phyloP scores from a whole-genome alignment of 805 yeast species.

The Cyberlindnera subsufficiens region DNA sequence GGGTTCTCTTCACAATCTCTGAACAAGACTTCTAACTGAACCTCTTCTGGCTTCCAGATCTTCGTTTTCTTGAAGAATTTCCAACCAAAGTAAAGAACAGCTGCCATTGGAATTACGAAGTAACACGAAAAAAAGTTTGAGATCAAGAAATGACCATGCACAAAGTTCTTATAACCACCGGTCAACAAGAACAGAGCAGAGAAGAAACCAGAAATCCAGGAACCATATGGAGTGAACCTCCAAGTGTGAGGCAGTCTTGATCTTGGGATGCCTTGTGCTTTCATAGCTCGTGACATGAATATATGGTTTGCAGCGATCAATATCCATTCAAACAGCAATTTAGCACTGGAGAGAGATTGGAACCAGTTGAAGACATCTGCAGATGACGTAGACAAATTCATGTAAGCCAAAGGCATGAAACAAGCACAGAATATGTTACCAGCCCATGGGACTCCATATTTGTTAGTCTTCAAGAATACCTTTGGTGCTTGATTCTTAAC shows the following conservation, averaged over 20 bases:
- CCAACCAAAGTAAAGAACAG: constrained; percentile 27
- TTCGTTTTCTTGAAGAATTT: constrained; percentile 28
- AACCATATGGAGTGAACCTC: constrained; percentile 20
- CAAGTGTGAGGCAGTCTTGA: constrained; percentile 15
- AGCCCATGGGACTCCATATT: constrained; percentile 29
- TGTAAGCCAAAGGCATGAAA: constrained; percentile 34
- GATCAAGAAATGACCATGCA: constrained; percentile 25
- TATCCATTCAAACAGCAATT: constrained; percentile 28
- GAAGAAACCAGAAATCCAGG: constrained; percentile 28
- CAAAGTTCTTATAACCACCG: constrained; percentile 31
- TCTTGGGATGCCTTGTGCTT: constrained; percentile 29
- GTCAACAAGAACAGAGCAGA: constrained; percentile 27
- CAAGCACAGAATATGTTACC: constrained; percentile 23
- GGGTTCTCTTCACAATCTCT: constrained; percentile 27
- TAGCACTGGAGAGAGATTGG: constrained; percentile 28
- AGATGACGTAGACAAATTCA: constrained; percentile 24
- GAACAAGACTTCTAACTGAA: constrained; percentile 32
- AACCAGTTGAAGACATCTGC: constrained; percentile 32
- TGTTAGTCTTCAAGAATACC: constrained; percentile 27
- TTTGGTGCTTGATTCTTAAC: constrained; percentile 33
- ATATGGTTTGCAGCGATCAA: constrained; percentile 29
- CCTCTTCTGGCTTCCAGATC: constrained; percentile 31
- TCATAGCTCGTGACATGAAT: constrained; percentile 29
- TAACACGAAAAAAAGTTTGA: constrained; percentile 13
- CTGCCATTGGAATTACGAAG: constrained; percentile 25